Percentiles rank a stretch among this genome's conserved stretches.
phyloP scores from a whole-genome alignment of 345 rosid genomes.

The Citrus mangshanensis region DNA sequence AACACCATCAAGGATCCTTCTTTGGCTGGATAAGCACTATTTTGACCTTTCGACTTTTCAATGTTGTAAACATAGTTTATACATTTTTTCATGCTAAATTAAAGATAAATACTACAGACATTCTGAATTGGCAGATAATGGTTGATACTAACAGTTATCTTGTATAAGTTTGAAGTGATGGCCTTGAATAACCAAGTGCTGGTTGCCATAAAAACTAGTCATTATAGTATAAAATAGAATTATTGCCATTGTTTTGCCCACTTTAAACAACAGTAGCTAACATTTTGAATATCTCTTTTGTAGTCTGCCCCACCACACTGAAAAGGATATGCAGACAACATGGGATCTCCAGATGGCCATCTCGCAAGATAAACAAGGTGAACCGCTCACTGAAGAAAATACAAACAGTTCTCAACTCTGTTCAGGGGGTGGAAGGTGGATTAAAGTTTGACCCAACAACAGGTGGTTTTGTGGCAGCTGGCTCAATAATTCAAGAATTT shows the following conservation, averaged over 20 bases:
- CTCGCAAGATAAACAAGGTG: conserved; percentile 91
- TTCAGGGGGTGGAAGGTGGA: conserved; percentile 86
- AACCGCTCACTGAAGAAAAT: conserved; percentile 74
- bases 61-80: not conserved
- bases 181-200: not conserved
- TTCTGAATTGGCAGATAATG: not conserved
- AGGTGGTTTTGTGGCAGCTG: conserved; percentile 66
- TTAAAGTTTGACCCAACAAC: conserved; percentile 66
- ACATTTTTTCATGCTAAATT: not conserved
- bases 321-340: conserved; percentile 96
- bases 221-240: not conserved
- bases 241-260: not conserved
- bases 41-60: not conserved
- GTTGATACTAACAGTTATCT: not conserved
- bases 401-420: conserved; percentile 79
- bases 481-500: conserved; percentile 38
- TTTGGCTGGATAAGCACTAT: not conserved
- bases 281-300: conserved; percentile 13
- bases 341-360: conserved; percentile 93
- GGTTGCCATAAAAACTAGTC: not conserved
- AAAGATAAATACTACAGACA: not conserved
- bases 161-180: not conserved
- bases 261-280: not conserved
- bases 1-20: not conserved
- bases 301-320: conserved; percentile 93